phyloP scores from a whole-genome alignment of 768 basidiomycete species.

The Tephrocybe rancida region DNA sequence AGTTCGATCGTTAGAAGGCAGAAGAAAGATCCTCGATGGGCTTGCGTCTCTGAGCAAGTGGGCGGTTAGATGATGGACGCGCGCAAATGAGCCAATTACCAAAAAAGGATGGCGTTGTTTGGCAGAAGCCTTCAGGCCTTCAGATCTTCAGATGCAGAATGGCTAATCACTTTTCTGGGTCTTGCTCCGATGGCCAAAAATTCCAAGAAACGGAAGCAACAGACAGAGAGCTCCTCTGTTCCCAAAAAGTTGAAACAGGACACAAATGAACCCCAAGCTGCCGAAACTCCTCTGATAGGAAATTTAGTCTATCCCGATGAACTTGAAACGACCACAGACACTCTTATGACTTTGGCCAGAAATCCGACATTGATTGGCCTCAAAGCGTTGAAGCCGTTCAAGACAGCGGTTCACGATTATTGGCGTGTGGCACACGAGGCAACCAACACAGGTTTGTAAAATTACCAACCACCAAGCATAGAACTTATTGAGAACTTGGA shows the following conservation, averaged over 20 bases:
- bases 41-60: no score
- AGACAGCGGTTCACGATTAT: constrained; percentile 40
- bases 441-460: constrained; percentile 31
- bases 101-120: no score
- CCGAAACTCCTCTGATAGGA: constrained; percentile 25
- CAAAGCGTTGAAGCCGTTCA: constrained; percentile 36
- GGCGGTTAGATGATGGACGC: no score
- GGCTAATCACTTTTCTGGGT: not conserved
- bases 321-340: constrained; percentile 40
- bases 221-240: constrained; percentile 1
- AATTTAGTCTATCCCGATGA: constrained; percentile 35
- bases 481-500: not conserved
- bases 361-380: constrained; percentile 33
- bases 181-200: constrained; percentile 13
- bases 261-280: not conserved
- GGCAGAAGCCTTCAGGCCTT: no score
- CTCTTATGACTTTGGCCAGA: constrained; percentile 27
- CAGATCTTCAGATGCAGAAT: not conserved
- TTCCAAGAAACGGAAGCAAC: constrained; percentile 24
- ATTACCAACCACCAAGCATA: not conserved
- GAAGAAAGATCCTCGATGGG: no score
- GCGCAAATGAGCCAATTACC: no score
- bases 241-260: constrained; percentile 20
- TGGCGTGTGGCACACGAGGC: constrained; percentile 35
- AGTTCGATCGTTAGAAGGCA: no score